Evolutionary conservation across 2,329 filamentous ascomycete species (phyloP).

Genomic region (Diaporthe helianthi): DNA sequence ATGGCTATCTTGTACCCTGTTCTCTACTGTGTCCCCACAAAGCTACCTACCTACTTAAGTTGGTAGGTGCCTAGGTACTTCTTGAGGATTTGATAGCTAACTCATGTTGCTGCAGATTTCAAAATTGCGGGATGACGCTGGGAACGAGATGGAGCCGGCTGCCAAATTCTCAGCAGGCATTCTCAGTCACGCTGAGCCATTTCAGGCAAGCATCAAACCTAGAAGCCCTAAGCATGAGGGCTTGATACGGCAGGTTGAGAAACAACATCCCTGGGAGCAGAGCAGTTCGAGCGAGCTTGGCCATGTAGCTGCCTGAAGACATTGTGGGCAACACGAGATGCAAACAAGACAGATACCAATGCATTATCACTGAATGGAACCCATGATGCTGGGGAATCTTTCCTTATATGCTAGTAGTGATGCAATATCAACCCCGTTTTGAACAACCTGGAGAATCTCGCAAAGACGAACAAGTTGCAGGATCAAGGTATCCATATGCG

Average conservation of each 20-base stretch:
- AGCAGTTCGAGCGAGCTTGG: conserved; percentile 29
- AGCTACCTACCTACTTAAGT: no score
- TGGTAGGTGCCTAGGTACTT: no score
- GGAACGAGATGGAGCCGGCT: conserved; percentile 42
- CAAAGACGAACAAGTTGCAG: not conserved
- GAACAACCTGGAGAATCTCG: no score
- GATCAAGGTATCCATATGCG: not conserved
- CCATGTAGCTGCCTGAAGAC: not conserved
- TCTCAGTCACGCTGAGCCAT: conserved; percentile 39
- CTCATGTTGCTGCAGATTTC: no score
- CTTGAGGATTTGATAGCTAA: no score
- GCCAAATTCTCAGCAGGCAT: conserved; percentile 36
- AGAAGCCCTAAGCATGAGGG: conserved; percentile 39
- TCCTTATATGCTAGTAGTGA: no score
- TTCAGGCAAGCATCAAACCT: conserved; percentile 37
- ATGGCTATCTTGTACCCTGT: no score
- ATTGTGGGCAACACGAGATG: not conserved
- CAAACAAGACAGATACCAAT: no score
- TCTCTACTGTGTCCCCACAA: no score
- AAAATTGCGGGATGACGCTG: conserved; percentile 47
- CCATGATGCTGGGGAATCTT: not conserved
- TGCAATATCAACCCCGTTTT: no score
- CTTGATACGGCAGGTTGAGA: conserved; percentile 39
- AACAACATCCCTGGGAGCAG: conserved; percentile 37
- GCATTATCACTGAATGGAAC: not conserved